phyloP scores from a whole-genome alignment of 1,284 basidiomycete genomes.

The Puccinia sorghi region DNA sequence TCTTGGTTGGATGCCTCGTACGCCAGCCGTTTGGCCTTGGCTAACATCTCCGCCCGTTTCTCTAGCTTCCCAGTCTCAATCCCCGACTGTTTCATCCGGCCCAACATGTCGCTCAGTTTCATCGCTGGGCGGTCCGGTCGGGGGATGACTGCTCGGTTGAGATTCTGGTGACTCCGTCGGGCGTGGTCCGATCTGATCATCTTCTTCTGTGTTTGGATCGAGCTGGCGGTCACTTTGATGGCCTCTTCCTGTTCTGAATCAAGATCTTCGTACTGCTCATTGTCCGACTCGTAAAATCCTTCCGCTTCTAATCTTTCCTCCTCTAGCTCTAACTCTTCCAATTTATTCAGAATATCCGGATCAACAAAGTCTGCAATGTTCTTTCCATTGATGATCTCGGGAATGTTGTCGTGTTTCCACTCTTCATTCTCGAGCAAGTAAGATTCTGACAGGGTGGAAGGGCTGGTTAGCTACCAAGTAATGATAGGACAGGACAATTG shows the following conservation, averaged over 20 bases:
- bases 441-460: slow-evolving; percentile 66
- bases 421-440: slow-evolving; percentile 86
- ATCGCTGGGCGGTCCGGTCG: slow-evolving; percentile 47
- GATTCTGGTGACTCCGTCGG: slow-evolving; percentile 80
- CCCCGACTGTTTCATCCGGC: slow-evolving; percentile 78
- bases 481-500: neutral
- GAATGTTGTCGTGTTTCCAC: slow-evolving; percentile 95
- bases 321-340: slow-evolving; percentile 94
- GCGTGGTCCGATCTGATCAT: slow-evolving; percentile 78
- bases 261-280: slow-evolving; percentile 65
- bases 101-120: slow-evolving; percentile 81
- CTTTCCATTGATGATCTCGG: slow-evolving; percentile 97
- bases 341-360: slow-evolving; percentile 94
- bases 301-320: slow-evolving; percentile 90
- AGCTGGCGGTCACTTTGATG: slow-evolving; percentile 70
- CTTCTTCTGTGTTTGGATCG: slow-evolving; percentile 67
- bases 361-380: slow-evolving; percentile 99
- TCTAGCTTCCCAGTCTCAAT: slow-evolving; percentile 85
- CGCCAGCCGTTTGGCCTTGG: slow-evolving; percentile 70
- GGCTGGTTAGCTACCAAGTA: neutral
- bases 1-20: slow-evolving; percentile 59
- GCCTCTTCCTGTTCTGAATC: slow-evolving; percentile 76
- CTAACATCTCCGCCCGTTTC: slow-evolving; percentile 79
- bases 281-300: slow-evolving; percentile 87
- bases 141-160: slow-evolving; percentile 60